Percentiles rank a stretch among this genome's conserved stretches.
phyloP scores from a whole-genome alignment of 2,329 filamentous ascomycete genomes.

The Aquanectria penicillioides region DNA sequence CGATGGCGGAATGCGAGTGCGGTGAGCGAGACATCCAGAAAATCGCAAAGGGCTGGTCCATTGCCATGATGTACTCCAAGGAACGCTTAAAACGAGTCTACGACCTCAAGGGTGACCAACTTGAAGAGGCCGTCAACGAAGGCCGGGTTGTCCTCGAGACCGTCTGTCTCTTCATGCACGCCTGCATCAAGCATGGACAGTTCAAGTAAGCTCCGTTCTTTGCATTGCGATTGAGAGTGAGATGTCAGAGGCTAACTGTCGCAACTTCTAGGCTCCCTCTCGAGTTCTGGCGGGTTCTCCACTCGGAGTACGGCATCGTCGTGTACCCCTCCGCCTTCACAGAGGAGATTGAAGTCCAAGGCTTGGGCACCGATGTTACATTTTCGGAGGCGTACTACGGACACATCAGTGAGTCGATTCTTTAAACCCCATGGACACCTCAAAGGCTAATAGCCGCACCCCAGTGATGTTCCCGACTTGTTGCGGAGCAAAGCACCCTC shows the following conservation, averaged over 20 bases:
- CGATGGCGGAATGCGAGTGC: constrained; percentile 36
- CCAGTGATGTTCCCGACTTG: constrained; percentile 50
- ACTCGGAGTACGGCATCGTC: constrained; percentile 52
- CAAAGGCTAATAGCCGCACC: constrained; percentile 20
- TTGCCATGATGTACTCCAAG: constrained; percentile 50
- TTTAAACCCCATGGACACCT: too few relatives aligned
- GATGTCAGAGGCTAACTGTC: constrained; percentile 16
- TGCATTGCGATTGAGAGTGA: not conserved
- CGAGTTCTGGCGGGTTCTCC: constrained; percentile 51
- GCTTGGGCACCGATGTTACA: constrained; percentile 46
- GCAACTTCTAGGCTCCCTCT: constrained; percentile 43
- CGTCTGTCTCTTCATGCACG: constrained; percentile 52
- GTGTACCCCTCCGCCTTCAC: constrained; percentile 53
- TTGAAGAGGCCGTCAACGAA: constrained; percentile 45
- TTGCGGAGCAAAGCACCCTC: constrained; percentile 41
- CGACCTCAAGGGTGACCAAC: constrained; percentile 45
- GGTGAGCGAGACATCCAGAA: constrained; percentile 46
- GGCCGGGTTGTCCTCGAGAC: constrained; percentile 51
- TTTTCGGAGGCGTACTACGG: constrained; percentile 51
- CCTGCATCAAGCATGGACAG: constrained; percentile 50
- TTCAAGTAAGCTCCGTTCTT: constrained; percentile 43
- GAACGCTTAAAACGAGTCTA: constrained; percentile 47
- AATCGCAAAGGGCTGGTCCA: constrained; percentile 50
- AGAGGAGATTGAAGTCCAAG: constrained; percentile 47
- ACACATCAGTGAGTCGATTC: constrained; percentile 46